These are phyloP conservation scores for Leptographium wingfieldii DNA, from an alignment of 2,329 filamentous ascomycete genomes.

Conservation along the genomic window DNA sequence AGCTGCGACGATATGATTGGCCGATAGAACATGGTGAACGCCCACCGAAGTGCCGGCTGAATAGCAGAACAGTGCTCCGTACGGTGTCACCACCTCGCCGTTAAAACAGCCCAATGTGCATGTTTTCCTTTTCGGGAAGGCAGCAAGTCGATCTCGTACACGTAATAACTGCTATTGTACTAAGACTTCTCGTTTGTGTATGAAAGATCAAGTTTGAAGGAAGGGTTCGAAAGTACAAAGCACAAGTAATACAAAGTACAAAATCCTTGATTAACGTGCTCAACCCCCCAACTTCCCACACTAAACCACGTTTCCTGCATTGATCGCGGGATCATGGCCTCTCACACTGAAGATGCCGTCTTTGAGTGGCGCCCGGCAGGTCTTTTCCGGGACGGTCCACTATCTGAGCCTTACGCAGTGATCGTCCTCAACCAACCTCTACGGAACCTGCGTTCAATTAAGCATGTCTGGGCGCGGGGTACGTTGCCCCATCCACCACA, in stretches of 20 bases:
- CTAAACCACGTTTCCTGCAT: not conserved
- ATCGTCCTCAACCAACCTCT: slow-evolving; percentile 41
- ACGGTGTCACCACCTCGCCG: too few relatives aligned
- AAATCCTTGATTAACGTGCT: not conserved
- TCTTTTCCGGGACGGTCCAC: slow-evolving; percentile 7
- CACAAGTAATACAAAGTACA: not conserved
- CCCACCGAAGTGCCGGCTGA: not conserved
- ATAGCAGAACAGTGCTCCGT: not conserved
- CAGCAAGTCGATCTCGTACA: not conserved
- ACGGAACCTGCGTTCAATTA: slow-evolving; percentile 30
- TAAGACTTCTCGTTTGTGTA: not conserved
- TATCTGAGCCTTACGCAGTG: slow-evolving; percentile 23
- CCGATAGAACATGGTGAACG: not conserved
- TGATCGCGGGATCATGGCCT: not conserved
- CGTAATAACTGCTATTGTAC: not conserved
- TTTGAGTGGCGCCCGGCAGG: slow-evolving; percentile 16
- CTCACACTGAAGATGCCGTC: not conserved
- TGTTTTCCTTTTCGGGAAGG: not conserved
- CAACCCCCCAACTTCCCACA: not conserved
- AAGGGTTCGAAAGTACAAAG: not conserved
- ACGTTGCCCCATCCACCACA: not conserved
- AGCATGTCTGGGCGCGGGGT: slow-evolving; percentile 38
- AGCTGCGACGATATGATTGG: not conserved
- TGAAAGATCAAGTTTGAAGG: not conserved
- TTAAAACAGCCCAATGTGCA: too few relatives aligned